Percentiles rank a stretch among this genome's conserved stretches.
Evolutionary conservation across 139 green algal species (phyloP).

Genomic region (Volvox reticuliferus): DNA sequence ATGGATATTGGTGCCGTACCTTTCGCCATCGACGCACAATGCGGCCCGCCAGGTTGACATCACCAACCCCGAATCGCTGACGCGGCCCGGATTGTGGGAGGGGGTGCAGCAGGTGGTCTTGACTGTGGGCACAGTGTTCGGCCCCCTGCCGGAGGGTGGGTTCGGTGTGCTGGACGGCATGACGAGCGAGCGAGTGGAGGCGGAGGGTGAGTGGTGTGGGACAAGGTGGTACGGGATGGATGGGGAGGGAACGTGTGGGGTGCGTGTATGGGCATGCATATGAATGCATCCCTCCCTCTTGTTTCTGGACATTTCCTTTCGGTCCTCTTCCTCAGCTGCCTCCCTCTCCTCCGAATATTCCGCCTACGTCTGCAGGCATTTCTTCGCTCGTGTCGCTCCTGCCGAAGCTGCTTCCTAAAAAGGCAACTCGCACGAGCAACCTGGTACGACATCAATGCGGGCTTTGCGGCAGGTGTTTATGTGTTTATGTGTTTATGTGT

Average conservation of each 20-base stretch:
- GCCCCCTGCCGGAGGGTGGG: slow-evolving; percentile 68
- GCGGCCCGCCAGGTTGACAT: slow-evolving; percentile 72
- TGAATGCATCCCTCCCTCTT: too few species aligned
- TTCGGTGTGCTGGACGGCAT: slow-evolving; percentile 84
- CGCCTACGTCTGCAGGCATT: slow-evolving; percentile 6
- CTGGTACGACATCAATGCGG: background rate
- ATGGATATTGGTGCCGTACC: too few species aligned
- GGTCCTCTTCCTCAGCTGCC: too few species aligned
- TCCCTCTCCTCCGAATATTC: background rate
- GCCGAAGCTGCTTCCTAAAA: slow-evolving; percentile 50
- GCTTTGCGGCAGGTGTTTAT: too few species aligned
- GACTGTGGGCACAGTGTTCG: slow-evolving; percentile 76
- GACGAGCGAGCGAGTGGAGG: slow-evolving; percentile 84
- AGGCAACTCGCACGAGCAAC: background rate
- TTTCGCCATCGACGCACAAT: too few species aligned
- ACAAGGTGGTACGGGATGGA: background rate
- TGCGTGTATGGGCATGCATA: background rate
- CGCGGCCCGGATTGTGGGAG: slow-evolving; percentile 70
- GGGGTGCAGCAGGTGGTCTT: slow-evolving; percentile 82
- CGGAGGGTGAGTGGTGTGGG: slow-evolving; percentile 55
- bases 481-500: too few species aligned
- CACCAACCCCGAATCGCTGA: slow-evolving; percentile 73
- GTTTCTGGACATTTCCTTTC: too few species aligned
- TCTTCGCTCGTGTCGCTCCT: slow-evolving; percentile 14
- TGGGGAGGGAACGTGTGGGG: too few species aligned